A percentile compares a stretch with the other conserved stretches of the same genome.
phyloP scores from a whole-genome alignment of 495 filamentous ascomycete species.

The Talaromyces adpressus region DNA sequence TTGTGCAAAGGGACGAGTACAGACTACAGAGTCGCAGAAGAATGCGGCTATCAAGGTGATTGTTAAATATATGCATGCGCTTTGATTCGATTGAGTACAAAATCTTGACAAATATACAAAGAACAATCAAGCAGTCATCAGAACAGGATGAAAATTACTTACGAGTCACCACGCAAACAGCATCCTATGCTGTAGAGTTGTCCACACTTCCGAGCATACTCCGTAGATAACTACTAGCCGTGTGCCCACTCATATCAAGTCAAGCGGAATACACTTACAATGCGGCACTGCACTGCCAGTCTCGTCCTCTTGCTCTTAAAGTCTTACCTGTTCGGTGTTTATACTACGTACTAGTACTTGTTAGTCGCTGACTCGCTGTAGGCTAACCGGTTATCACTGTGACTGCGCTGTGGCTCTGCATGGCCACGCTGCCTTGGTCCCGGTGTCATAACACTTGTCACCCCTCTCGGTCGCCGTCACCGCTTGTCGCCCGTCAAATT shows the following conservation, averaged over 20 bases:
- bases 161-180: background rate
- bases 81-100: background rate
- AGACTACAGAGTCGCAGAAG: background rate
- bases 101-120: background rate
- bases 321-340: background rate
- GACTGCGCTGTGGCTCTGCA: background rate
- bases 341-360: background rate
- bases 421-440: background rate
- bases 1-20: background rate
- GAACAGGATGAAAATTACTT: background rate
- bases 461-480: background rate
- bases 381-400: background rate
- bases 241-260: background rate
- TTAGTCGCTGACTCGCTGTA: background rate
- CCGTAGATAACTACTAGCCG: background rate
- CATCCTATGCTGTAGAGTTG: background rate
- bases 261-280: background rate
- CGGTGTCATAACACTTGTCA: background rate
- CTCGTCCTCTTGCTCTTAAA: background rate
- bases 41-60: background rate
- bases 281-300: background rate
- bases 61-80: background rate
- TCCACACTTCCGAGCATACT: too few relatives aligned
- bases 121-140: background rate
- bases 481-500: background rate